These are phyloP conservation scores for Euphorbia celastroides DNA, from an alignment of 441 rosid species.

Conservation along the genomic window DNA sequence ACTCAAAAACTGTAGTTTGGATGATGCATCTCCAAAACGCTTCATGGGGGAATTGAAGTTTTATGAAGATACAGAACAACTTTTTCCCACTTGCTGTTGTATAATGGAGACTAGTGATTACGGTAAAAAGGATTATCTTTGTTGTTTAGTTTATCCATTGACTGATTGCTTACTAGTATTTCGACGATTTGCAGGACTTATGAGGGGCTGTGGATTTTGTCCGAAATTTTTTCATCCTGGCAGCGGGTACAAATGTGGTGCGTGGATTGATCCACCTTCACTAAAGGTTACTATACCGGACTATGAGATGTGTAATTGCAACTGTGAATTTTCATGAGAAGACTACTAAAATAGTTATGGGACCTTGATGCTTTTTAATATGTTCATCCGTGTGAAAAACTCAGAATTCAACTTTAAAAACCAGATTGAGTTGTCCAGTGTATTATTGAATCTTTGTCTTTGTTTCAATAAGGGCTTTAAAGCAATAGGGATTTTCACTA, in stretches of 20 bases:
- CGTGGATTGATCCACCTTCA: neutral
- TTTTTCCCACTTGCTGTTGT: neutral
- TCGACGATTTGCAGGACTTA: neutral
- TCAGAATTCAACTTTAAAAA: too few relatives aligned
- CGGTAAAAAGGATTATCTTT: neutral
- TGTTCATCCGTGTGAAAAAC: too few relatives aligned
- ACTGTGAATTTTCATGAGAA: too few relatives aligned
- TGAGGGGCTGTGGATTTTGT: neutral
- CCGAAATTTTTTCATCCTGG: neutral
- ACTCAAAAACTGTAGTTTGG: neutral
- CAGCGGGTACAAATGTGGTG: neutral
- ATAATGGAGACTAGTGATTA: neutral
- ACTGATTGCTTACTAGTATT: neutral
- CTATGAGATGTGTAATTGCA: too few relatives aligned
- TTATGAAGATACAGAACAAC: neutral
- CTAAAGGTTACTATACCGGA: too few relatives aligned
- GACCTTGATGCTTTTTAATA: too few relatives aligned
- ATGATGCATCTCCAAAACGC: neutral
- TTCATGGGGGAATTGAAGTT: neutral
- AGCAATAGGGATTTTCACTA: too few relatives aligned
- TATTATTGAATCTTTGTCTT: too few relatives aligned
- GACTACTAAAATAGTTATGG: too few relatives aligned
- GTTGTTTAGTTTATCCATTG: too few relatives aligned
- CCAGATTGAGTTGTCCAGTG: too few relatives aligned
- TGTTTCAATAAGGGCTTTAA: too few relatives aligned